Base-by-base conservation (phyloP, 208 protist species). In the Trichomonas vaginalis region DNA sequence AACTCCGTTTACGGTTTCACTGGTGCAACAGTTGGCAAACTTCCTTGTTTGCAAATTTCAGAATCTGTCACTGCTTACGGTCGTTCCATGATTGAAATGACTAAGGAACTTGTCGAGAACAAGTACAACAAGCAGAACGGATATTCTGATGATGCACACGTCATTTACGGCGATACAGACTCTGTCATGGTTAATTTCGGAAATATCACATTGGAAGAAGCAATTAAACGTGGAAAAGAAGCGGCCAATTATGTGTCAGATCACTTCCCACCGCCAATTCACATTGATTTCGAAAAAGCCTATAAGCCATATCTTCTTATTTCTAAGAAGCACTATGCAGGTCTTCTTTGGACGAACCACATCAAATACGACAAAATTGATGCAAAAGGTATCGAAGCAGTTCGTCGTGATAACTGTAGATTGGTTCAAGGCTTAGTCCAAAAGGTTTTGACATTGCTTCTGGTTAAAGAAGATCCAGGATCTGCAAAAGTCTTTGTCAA, bases 1-100 rank as follows among this genome's bases (percentile, higher is more conserved):
- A 99, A 99, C 97, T 99, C 98, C 42, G 99, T 99, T 1, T 99
- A 99, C 96, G 99, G 99, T 96, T 99, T 99, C 97, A 99, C 99
- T 32, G 99, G 99, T 21, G 98, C 99, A 0, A 98, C 98, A 39
- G 98, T 98, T 95, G 99, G 99, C 47, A 98, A 99, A 96, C 98
- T 99, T 97, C 99, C 99, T 21, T 99, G 99, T 96, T 96, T 99
- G 23, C 98, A 99, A 95, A 98, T 99, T 88, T 98, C 98, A 21
- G 97, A 98, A 82, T 98, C 98, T 42, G 99, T 99, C 46, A 99
- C 99, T 27, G 97, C 98, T 21, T 99, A 99, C 96, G 99, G 99
- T 12, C 98, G 99, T 35, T 97, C 99, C 88, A 99, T 99, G 98
- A 99, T 99, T 87, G 98, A 99, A 95, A 96, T 97, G 15, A 99